Base-by-base conservation (phyloP, 306 rosid species). In the Quercus dentata region DNA sequence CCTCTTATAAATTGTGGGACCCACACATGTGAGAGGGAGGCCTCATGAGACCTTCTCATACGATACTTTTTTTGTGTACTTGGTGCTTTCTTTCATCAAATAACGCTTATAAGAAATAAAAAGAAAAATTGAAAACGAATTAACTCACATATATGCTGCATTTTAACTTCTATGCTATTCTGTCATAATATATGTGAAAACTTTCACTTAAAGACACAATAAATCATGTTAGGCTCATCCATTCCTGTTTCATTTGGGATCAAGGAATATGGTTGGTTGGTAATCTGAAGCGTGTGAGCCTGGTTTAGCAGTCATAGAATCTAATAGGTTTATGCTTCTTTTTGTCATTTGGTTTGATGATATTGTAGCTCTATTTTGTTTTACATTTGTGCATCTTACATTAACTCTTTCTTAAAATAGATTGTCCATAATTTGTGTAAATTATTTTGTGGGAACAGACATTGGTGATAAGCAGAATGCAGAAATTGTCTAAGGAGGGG, bases 401-500 rank as follows among this genome's bases (percentile, higher is more conserved):
- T 46, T 46, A 64, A 17, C 9, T 33, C 4, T 67, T 33, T 35
- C 12, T 19, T 19, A 13, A 18, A 35, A 67, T 35, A 17, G 15
- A 25, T 25, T 25, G n/a, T 61, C 15, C 12, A 14, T 64, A 73
- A 77, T 49, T 31, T 65, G 15, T 52, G 72, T 57, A 61, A 74
- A 63, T 18, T 69, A 25, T 69, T 81, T 69, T 85, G 77, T 85
- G 80, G 82, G 82, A 73, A 77, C 98, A 95, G 99, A 90, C 99
- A 67, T 25, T 86, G 74, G 78, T 92, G 77, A 95, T 95, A 80
- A 92, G 92, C 85, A 91, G 82, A 88, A 91, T 92, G 97, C 97
- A 85, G 85, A 95, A 90, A 83, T 82, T 77, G 12, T 83, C 96
- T 20, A 91, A 90, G 90, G 96, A 90, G 92, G 99, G 98, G 27